Percentiles rank a stretch among this genome's conserved stretches.
Conservation (phyloP, 2,329 filamentous ascomycete species). For the Paecilomyces niveus region DNA sequence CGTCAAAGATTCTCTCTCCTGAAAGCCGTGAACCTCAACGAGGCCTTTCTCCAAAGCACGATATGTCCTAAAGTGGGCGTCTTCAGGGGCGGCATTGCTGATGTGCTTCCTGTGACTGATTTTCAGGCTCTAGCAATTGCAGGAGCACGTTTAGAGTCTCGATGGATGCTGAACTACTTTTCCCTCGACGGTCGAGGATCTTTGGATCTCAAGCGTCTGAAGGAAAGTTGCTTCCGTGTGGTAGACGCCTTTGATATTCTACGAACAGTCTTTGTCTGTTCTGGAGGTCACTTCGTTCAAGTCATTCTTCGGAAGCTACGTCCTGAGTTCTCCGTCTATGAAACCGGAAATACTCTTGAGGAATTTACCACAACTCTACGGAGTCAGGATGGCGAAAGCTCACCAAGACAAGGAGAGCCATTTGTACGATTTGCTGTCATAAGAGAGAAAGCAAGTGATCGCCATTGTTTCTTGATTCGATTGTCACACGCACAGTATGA, state of each 20-base stretch:
- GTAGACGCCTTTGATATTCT: constrained; percentile 58
- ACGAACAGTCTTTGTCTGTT: constrained; percentile 57
- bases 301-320: constrained; percentile 52
- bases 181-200: constrained; percentile 48
- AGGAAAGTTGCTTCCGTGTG: constrained; percentile 41
- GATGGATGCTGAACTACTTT: constrained; percentile 46
- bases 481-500: constrained; percentile 66
- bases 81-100: constrained; percentile 44
- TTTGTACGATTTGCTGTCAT: constrained; percentile 56
- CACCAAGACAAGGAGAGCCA: constrained; percentile 51
- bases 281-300: constrained; percentile 45
- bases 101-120: constrained; percentile 53
- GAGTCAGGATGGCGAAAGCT: constrained; percentile 48
- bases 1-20: constrained; percentile 8
- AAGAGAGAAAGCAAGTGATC: constrained; percentile 31
- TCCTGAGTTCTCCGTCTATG: constrained; percentile 46
- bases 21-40: constrained; percentile 8
- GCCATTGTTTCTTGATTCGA: constrained; percentile 49
- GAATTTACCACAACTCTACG: constrained; percentile 49
- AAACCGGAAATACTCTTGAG: constrained; percentile 46
- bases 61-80: constrained; percentile 48
- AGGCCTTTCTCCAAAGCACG: constrained; percentile 38
- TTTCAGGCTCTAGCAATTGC: constrained; percentile 31
- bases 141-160: constrained; percentile 28
- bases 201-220: constrained; percentile 39